Conservation (phyloP, 75 land plant species). For the Picea glauca region DNA sequence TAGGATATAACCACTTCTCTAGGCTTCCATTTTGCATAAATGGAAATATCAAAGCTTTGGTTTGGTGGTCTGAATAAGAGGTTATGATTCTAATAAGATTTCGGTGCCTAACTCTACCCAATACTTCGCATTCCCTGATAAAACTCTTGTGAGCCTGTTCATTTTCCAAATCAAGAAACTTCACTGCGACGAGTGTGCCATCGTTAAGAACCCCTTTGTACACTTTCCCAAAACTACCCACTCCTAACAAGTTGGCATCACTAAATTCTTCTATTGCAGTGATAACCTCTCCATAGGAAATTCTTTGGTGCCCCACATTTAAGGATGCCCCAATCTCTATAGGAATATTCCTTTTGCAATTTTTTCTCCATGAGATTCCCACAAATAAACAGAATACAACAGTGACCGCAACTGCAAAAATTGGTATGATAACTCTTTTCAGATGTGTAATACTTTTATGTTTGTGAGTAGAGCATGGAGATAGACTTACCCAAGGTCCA, state of each 20-base stretch:
- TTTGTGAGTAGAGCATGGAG: background rate
- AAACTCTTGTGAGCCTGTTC: constrained; percentile 21
- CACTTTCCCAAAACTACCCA: constrained; percentile 37
- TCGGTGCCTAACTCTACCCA: constrained; percentile 29
- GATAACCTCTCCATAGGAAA: background rate
- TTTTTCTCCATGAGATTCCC: no score
- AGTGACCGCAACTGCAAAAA: background rate
- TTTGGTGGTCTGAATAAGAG: constrained; percentile 15
- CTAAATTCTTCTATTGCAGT: constrained; percentile 9
- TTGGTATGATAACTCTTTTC: background rate
- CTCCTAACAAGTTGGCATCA: constrained; percentile 26
- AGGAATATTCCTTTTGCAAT: background rate
- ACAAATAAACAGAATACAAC: background rate
- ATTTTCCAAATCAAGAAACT: constrained; percentile 19
- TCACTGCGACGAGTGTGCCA: constrained; percentile 28
- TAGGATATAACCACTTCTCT: constrained; percentile 31
- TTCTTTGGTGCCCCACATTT: background rate
- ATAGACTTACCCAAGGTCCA: background rate
- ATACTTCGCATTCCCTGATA: constrained; percentile 25
- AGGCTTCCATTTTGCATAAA: constrained; percentile 53
- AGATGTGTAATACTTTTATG: background rate
- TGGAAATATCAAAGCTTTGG: constrained; percentile 55
- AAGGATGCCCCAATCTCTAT: background rate
- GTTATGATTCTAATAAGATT: constrained; percentile 26
- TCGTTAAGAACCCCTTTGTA: constrained; percentile 33